Evolutionary conservation across 2,329 filamentous ascomycete genomes (phyloP).

Genomic region (Elsinoe perseae): DNA sequence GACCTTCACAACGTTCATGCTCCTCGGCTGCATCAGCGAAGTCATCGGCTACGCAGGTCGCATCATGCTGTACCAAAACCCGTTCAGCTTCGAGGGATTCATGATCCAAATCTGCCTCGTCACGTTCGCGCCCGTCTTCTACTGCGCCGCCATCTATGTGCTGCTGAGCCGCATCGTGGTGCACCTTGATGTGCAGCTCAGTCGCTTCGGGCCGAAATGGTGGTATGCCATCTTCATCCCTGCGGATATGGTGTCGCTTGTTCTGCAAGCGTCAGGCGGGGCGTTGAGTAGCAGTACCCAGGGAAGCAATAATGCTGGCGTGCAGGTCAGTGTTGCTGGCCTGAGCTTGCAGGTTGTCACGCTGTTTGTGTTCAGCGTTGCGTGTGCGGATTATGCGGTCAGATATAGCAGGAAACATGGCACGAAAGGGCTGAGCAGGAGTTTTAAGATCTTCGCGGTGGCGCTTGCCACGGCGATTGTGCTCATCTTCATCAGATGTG

Average conservation of each 20-base stretch:
- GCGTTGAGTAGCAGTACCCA: conserved; percentile 28
- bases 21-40: conserved; percentile 48
- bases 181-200: conserved; percentile 18
- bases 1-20: conserved; percentile 48
- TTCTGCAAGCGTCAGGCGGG: conserved; percentile 56
- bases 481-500: conserved; percentile 55
- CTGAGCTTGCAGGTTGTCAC: conserved; percentile 54
- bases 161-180: conserved; percentile 37
- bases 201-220: conserved; percentile 20
- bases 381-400: conserved; percentile 44
- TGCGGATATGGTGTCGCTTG: conserved; percentile 54
- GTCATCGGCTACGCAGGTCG: conserved; percentile 54
- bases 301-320: conserved; percentile 34
- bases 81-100: conserved; percentile 38
- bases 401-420: background rate
- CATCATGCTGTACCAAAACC: conserved; percentile 48
- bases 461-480: conserved; percentile 50
- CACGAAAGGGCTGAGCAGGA: conserved; percentile 17
- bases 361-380: conserved; percentile 46
- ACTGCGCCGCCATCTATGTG: conserved; percentile 57
- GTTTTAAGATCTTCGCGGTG: conserved; percentile 47
- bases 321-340: conserved; percentile 59
- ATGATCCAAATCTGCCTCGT: conserved; percentile 41
- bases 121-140: conserved; percentile 58
- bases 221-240: conserved; percentile 46